Conservation (phyloP, 2,329 filamentous ascomycete species). For the Calonectria fujianensis region DNA sequence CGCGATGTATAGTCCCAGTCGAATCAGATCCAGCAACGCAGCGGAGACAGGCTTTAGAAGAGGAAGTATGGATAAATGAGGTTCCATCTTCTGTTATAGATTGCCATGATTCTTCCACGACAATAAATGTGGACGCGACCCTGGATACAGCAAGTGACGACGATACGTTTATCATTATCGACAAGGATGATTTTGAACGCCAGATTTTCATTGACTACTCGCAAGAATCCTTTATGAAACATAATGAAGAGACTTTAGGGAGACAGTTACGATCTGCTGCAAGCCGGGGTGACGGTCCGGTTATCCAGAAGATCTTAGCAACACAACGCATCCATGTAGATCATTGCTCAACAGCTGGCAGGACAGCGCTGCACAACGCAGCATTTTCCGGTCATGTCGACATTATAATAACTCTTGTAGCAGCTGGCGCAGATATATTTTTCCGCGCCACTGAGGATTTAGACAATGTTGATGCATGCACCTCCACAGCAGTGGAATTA, state of each 20-base stretch:
- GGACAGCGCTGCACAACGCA: neutral
- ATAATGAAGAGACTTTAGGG: neutral
- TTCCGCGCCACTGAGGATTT: neutral
- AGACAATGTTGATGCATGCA: neutral
- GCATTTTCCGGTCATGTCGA: neutral
- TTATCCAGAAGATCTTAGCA: neutral
- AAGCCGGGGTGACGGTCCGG: neutral
- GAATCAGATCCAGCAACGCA: neutral
- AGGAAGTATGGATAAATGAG: neutral
- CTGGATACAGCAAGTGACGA: neutral
- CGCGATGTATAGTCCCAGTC: neutral
- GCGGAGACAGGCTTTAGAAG: neutral
- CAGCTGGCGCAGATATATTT: neutral
- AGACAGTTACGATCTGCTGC: neutral
- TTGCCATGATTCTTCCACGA: neutral
- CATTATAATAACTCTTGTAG: neutral
- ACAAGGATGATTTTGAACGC: neutral
- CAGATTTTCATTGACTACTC: neutral
- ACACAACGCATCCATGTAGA: neutral
- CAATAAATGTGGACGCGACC: neutral
- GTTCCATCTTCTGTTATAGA: neutral
- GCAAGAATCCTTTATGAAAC: neutral
- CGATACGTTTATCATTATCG: neutral
- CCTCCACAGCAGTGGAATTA: neutral
- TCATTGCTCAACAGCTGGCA: neutral